Conservation (phyloP, 23 red algal genomes). For the Gracilaria domingensis region DNA sequence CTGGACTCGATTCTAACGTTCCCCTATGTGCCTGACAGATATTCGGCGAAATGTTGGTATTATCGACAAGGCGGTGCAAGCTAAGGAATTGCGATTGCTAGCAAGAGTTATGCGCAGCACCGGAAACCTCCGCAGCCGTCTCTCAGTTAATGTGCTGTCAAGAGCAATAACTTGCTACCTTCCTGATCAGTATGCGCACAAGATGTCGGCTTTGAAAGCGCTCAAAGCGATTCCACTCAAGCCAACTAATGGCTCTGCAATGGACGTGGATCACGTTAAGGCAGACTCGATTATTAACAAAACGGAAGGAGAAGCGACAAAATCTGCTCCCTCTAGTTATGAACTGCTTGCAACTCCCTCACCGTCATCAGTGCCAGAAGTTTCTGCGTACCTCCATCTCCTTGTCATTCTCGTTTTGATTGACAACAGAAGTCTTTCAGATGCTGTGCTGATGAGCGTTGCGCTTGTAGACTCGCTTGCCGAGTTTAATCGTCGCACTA, state of each 20-base stretch:
- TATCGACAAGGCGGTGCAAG: conserved; percentile 71
- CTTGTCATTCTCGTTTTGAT: conserved; percentile 77
- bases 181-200: conserved; percentile 38
- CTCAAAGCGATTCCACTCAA: conserved; percentile 13
- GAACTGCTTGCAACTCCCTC: conserved; percentile 49
- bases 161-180: conserved; percentile 56
- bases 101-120: conserved; percentile 73
- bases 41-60: conserved; percentile 67
- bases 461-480: conserved; percentile 73
- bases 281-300: background rate
- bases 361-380: conserved; percentile 71
- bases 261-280: conserved; percentile 57
- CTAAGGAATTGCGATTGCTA: conserved; percentile 77
- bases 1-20: background rate
- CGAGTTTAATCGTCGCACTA: conserved; percentile 78
- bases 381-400: conserved; percentile 84
- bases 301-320: background rate
- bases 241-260: background rate
- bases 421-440: conserved; percentile 66
- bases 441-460: conserved; percentile 55
- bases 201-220: conserved; percentile 18
- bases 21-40: conserved; percentile 28
- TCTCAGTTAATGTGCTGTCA: conserved; percentile 41
- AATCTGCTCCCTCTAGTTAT: conserved; percentile 14
- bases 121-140: conserved; percentile 51